phyloP scores from a whole-genome alignment of 345 rosid genomes.

The Noccaea bulbosa region DNA sequence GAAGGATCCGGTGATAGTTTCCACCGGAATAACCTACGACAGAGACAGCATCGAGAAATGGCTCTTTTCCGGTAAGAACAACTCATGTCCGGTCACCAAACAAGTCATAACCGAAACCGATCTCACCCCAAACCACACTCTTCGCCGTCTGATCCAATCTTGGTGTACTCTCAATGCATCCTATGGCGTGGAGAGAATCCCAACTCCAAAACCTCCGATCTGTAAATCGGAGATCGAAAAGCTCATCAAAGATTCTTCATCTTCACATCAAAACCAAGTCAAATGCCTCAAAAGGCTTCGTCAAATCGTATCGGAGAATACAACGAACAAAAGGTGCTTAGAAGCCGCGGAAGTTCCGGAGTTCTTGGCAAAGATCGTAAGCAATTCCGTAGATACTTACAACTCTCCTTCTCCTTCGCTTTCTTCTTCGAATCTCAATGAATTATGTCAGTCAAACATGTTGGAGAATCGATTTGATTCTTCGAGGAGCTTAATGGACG shows the following conservation, averaged over 20 bases:
- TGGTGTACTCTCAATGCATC: slow-evolving; percentile 96
- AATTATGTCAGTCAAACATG: slow-evolving; percentile 41
- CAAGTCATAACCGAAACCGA: slow-evolving; percentile 61
- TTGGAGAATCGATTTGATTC: slow-evolving; percentile 48
- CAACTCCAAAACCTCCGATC: slow-evolving; percentile 84
- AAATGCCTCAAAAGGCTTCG: slow-evolving; percentile 61
- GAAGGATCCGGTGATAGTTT: slow-evolving; percentile 75
- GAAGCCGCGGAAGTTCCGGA: slow-evolving; percentile 73
- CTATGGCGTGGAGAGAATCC: slow-evolving; percentile 78
- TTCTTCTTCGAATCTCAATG: slow-evolving; percentile 39
- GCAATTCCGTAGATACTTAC: slow-evolving; percentile 36
- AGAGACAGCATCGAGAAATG: slow-evolving; percentile 73
- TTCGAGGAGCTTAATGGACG: slow-evolving; percentile 48
- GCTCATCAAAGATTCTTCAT: slow-evolving; percentile 56
- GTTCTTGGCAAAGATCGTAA: slow-evolving; percentile 57
- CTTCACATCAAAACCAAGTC: slow-evolving; percentile 54
- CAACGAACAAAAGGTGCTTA: slow-evolving; percentile 69
- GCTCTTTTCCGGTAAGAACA: slow-evolving; percentile 59
- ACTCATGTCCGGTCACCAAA: slow-evolving; percentile 76
- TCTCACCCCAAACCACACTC: slow-evolving; percentile 86
- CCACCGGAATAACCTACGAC: slow-evolving; percentile 81
- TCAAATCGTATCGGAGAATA: slow-evolving; percentile 59
- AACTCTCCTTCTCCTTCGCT: slow-evolving; percentile 39
- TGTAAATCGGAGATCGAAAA: slow-evolving; percentile 61
- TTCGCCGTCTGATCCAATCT: slow-evolving; percentile 83